Evolutionary conservation across 2,329 filamentous ascomycete genomes (phyloP).

Genomic region (Aureobasidium sp.): DNA sequence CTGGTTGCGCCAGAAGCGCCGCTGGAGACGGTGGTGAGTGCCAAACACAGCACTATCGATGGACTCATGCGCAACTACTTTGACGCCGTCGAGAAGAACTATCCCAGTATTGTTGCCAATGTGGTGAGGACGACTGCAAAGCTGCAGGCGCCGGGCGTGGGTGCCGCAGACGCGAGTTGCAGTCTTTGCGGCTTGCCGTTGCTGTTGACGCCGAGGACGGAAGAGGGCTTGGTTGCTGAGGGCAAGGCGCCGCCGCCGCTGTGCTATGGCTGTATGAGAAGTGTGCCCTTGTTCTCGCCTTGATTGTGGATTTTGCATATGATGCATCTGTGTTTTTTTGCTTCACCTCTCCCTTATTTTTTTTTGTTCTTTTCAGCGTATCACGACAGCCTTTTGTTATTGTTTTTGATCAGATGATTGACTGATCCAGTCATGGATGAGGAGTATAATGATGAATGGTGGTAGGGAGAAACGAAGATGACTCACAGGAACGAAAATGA

Average conservation of each 20-base stretch:
- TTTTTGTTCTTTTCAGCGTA: neutral
- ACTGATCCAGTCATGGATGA: neutral
- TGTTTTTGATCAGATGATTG: neutral
- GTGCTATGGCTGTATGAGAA: constrained; percentile 70
- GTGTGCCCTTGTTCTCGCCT: constrained; percentile 29
- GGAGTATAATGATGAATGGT: neutral
- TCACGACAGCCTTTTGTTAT: neutral
- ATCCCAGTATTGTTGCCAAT: constrained; percentile 88
- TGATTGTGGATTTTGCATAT: neutral
- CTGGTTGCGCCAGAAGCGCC: constrained; percentile 28
- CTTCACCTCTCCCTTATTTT: neutral
- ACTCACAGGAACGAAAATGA: neutral
- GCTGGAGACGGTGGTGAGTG: constrained; percentile 45
- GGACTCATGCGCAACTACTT: constrained; percentile 88
- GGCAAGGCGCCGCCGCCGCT: constrained; percentile 33
- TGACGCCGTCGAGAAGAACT: constrained; percentile 72
- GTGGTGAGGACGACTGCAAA: constrained; percentile 90
- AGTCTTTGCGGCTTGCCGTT: constrained; percentile 64
- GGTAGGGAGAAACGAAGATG: neutral
- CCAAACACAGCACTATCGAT: constrained; percentile 80
- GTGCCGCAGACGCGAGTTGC: constrained; percentile 42
- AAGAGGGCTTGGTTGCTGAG: constrained; percentile 25
- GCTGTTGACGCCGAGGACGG: constrained; percentile 40
- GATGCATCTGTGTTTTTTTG: neutral
- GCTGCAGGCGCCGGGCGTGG: constrained; percentile 48